Conservation (phyloP, 805 yeast genomes). For the Hanseniaspora lindneri region DNA sequence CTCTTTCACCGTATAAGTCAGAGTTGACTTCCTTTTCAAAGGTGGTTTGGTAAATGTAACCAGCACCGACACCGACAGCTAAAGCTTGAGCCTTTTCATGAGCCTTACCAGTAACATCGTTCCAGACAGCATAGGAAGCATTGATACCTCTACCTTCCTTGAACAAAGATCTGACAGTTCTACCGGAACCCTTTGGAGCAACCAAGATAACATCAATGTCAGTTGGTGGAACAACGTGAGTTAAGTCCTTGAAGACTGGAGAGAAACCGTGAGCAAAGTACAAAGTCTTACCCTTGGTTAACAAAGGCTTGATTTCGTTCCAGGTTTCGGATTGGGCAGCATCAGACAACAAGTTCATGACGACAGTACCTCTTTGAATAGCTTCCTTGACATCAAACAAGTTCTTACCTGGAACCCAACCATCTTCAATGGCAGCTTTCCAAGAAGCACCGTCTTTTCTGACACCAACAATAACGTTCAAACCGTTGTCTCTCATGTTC, state of each 20-base stretch:
- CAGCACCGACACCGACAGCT: conserved; percentile 98
- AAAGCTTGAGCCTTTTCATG: conserved; percentile 97
- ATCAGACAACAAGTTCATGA: conserved; percentile 96
- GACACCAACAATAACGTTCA: conserved; percentile 95
- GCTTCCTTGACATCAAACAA: conserved; percentile 93
- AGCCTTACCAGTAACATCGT: conserved; percentile 97
- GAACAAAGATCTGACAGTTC: conserved; percentile 98
- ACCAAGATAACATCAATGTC: conserved; percentile 94
- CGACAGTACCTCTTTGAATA: conserved; percentile 75
- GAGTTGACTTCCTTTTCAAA: conserved; percentile 99
- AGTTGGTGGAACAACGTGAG: conserved; percentile 89
- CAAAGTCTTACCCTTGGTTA: conserved; percentile 93
- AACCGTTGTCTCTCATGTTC: conserved; percentile 97
- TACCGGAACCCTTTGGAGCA: conserved; percentile 99
- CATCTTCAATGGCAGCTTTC: conserved; percentile 99
- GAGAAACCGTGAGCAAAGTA: conserved; percentile 99
- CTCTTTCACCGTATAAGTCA: conserved; percentile 99
- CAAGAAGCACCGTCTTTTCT: conserved; percentile 98
- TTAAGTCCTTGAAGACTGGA: conserved; percentile 95
- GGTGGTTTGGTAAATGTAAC: conserved; percentile 99
- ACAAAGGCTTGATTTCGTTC: conserved; percentile 71
- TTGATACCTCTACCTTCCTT: conserved; percentile 99
- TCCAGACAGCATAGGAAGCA: conserved; percentile 99
- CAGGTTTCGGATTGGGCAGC: conserved; percentile 99
- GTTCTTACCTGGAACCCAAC: conserved; percentile 99